A percentile compares a stretch with the other conserved stretches of the same genome.
Evolutionary conservation across 228 moss, liverwort and hornwort genomes (phyloP).

Genomic region (Sphagnum magellanicum): DNA sequence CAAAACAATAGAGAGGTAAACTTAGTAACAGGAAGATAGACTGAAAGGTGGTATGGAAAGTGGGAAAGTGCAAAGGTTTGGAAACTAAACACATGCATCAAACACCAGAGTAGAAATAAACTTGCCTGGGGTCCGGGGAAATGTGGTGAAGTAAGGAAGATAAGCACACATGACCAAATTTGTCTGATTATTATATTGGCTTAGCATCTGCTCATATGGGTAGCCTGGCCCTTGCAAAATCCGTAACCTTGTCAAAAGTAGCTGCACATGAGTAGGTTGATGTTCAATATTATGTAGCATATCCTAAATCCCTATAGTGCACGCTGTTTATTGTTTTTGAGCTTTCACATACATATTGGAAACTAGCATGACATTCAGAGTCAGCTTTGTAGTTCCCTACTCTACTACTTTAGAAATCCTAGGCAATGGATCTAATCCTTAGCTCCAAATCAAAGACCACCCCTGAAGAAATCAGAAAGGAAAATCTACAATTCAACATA

Average conservation of each 20-base stretch:
- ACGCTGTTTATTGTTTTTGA: too few relatives aligned
- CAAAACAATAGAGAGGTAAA: too few relatives aligned
- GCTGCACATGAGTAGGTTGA: conserved; percentile 9
- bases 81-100: not conserved
- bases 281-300: too few relatives aligned
- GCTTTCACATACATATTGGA: too few relatives aligned
- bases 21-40: not conserved
- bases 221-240: conserved; percentile 57
- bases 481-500: too few relatives aligned
- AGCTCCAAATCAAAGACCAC: not conserved
- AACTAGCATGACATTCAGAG: too few relatives aligned
- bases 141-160: conserved; percentile 48
- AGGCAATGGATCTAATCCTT: not conserved
- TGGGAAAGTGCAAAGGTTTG: not conserved
- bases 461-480: too few relatives aligned
- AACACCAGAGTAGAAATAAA: not conserved
- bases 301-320: too few relatives aligned
- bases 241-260: conserved; percentile 60
- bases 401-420: too few relatives aligned
- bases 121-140: conserved; percentile 57
- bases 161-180: conserved; percentile 77
- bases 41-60: not conserved
- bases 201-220: conserved; percentile 56
- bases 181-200: conserved; percentile 52
- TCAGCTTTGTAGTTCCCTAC: too few relatives aligned